Conservation (phyloP, 2,329 filamentous ascomycete species). For the Sporothrix pallida region DNA sequence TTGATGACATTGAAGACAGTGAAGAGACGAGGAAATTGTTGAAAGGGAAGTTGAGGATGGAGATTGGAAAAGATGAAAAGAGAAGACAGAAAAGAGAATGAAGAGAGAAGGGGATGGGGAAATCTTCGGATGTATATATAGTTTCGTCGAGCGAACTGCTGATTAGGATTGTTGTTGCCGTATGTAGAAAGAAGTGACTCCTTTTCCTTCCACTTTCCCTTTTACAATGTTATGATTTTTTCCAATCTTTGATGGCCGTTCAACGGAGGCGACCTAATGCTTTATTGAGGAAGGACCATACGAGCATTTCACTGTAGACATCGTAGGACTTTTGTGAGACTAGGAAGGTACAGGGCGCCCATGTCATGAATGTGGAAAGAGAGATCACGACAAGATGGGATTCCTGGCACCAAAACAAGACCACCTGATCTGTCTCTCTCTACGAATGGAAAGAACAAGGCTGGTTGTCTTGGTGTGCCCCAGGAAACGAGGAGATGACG, state of each 20-base stretch:
- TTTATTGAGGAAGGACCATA: not conserved
- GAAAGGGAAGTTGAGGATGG: not conserved
- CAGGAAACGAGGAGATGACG: not conserved
- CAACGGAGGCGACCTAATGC: slow-evolving; percentile 1
- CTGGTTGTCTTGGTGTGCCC: slow-evolving; percentile 4
- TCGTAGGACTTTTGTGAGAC: not conserved
- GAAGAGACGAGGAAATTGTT: slow-evolving; percentile 1
- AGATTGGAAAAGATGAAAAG: not conserved
- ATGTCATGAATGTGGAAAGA: not conserved
- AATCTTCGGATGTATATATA: not conserved
- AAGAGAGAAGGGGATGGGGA: not conserved
- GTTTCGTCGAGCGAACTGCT: not conserved
- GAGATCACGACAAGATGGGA: not conserved
- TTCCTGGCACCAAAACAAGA: not conserved
- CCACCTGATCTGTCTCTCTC: not conserved
- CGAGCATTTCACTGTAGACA: not conserved
- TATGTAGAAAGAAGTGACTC: not conserved
- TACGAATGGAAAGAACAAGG: slow-evolving; percentile 5
- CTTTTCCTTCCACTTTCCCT: not conserved
- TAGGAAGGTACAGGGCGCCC: slow-evolving; percentile 4
- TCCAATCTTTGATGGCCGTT: not conserved
- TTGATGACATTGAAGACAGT: not conserved
- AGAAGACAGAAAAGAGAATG: slow-evolving; percentile 3
- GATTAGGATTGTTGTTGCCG: slow-evolving; percentile 2
- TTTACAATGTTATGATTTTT: slow-evolving; percentile 17